Conservation (phyloP, 768 basidiomycete species). For the Myochromella boudieri region DNA sequence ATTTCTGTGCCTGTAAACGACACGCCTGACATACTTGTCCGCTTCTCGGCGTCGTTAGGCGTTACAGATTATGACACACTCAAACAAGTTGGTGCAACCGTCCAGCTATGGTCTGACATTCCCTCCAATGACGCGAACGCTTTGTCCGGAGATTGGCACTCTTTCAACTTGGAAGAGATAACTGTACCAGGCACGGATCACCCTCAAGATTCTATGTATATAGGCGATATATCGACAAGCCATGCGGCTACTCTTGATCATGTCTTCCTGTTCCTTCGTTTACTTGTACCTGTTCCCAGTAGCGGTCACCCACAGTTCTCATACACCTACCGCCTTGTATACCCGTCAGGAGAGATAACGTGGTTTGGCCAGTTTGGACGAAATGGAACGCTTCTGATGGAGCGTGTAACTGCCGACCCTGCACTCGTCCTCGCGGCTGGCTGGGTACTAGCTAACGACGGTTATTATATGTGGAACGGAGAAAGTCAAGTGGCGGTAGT, state of each 20-base stretch:
- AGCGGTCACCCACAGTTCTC: constrained; percentile 22
- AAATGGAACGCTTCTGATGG: constrained; percentile 41
- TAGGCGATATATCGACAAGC: too few relatives aligned
- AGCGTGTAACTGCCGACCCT: constrained; percentile 15
- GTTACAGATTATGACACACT: constrained; percentile 30
- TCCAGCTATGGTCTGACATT: constrained; percentile 48
- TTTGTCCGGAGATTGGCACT: constrained; percentile 30
- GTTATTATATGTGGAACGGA: constrained; percentile 7
- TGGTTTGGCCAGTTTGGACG: constrained; percentile 48
- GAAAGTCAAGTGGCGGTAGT: constrained; percentile 10
- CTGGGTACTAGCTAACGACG: constrained; percentile 16
- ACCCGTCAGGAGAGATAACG: constrained; percentile 38
- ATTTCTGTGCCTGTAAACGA: constrained; percentile 21
- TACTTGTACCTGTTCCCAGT: constrained; percentile 11
- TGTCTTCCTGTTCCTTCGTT: constrained; percentile 15
- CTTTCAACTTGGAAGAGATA: constrained; percentile 29
- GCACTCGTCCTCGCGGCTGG: constrained; percentile 21
- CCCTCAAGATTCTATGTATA: too few relatives aligned
- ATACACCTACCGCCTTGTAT: constrained; percentile 51
- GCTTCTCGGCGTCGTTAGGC: constrained; percentile 36
- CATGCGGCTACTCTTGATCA: too few relatives aligned
- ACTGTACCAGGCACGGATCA: too few relatives aligned
- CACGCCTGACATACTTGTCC: constrained; percentile 24
- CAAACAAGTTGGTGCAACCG: constrained; percentile 25
- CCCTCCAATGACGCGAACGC: constrained; percentile 17